These are phyloP conservation scores for Curvularia hawaiiensis DNA, from an alignment of 2,329 filamentous ascomycete species.

Conservation along the genomic window DNA sequence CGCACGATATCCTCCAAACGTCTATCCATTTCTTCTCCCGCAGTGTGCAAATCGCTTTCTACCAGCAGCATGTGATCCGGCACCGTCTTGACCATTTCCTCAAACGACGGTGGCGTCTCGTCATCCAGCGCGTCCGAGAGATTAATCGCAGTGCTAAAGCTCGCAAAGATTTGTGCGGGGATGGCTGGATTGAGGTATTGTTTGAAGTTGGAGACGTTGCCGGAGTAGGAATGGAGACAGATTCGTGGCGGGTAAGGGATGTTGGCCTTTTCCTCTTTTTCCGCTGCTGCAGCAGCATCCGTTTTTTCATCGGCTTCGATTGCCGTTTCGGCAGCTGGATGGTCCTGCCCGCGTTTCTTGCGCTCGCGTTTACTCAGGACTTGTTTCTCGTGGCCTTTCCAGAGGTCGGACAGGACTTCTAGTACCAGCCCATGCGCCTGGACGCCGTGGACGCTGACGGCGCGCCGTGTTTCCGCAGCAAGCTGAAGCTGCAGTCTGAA, in stretches of 20 bases:
- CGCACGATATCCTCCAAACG: constrained; percentile 75
- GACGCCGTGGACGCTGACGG: constrained; percentile 75
- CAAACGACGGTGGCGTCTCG: constrained; percentile 58
- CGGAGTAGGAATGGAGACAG: constrained; percentile 93
- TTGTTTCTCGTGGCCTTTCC: constrained; percentile 72
- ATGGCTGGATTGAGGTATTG: constrained; percentile 77
- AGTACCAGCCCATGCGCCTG: constrained; percentile 75
- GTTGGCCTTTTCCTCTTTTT: constrained; percentile 14
- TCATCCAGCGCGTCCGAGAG: constrained; percentile 58
- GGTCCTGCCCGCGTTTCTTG: constrained; percentile 37
- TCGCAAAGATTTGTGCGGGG: constrained; percentile 81
- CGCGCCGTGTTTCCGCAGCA: constrained; percentile 68
- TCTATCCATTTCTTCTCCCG: constrained; percentile 80
- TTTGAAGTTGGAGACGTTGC: constrained; percentile 72
- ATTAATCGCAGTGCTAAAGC: constrained; percentile 86
- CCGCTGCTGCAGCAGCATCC: no score
- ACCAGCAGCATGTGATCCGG: constrained; percentile 81
- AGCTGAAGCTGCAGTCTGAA: constrained; percentile 72
- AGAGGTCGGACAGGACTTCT: constrained; percentile 67
- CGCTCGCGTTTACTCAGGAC: constrained; percentile 64
- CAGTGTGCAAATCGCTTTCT: constrained; percentile 88
- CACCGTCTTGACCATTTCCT: constrained; percentile 71
- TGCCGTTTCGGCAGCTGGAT: constrained; percentile 18
- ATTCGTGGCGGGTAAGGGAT: constrained; percentile 84
- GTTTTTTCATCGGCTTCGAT: constrained; percentile 5